phyloP scores from a whole-genome alignment of 2,329 filamentous ascomycete genomes.

The Blastomyces gilchristii region DNA sequence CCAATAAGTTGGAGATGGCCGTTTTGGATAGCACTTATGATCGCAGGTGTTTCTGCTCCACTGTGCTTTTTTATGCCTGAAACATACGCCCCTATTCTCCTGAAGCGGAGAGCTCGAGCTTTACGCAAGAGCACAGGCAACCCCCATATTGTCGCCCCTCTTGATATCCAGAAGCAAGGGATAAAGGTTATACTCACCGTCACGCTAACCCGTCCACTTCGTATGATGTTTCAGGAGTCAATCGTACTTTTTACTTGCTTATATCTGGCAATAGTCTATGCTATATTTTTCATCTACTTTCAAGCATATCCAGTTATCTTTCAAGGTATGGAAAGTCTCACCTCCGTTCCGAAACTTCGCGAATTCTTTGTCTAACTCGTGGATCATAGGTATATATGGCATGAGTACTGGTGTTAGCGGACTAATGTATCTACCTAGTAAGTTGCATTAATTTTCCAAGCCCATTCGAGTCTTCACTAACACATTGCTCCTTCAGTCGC shows the following conservation, averaged over 20 bases:
- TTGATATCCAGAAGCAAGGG: slow-evolving; percentile 14
- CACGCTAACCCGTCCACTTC: slow-evolving; percentile 18
- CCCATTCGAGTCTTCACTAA: slow-evolving; percentile 6
- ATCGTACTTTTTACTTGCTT: slow-evolving; percentile 21
- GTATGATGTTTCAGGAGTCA: slow-evolving; percentile 20
- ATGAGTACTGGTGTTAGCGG: slow-evolving; percentile 14
- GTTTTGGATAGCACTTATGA: slow-evolving; percentile 55
- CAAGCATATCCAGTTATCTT: slow-evolving; percentile 18
- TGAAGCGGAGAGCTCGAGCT: slow-evolving; percentile 43
- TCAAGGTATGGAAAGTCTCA: slow-evolving; percentile 9
- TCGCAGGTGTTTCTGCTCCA: slow-evolving; percentile 49
- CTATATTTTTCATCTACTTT: slow-evolving; percentile 17
- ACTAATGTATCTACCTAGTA: slow-evolving; percentile 16
- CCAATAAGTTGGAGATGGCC: slow-evolving; percentile 39
- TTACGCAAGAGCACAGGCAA: slow-evolving; percentile 15
- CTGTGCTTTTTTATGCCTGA: slow-evolving; percentile 53
- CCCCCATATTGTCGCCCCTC: slow-evolving; percentile 14
- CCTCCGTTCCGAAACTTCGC: background rate
- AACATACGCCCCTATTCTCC: slow-evolving; percentile 50
- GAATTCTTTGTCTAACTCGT: background rate
- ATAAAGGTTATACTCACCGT: slow-evolving; percentile 15
- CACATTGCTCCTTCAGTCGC: slow-evolving; percentile 36
- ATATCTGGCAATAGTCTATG: slow-evolving; percentile 21
- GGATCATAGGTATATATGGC: slow-evolving; percentile 15
- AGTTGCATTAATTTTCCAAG: slow-evolving; percentile 7